A percentile compares a stretch with the other conserved stretches of the same genome.
phyloP scores from a whole-genome alignment of 768 basidiomycete genomes.

The Suillus variegatus region DNA sequence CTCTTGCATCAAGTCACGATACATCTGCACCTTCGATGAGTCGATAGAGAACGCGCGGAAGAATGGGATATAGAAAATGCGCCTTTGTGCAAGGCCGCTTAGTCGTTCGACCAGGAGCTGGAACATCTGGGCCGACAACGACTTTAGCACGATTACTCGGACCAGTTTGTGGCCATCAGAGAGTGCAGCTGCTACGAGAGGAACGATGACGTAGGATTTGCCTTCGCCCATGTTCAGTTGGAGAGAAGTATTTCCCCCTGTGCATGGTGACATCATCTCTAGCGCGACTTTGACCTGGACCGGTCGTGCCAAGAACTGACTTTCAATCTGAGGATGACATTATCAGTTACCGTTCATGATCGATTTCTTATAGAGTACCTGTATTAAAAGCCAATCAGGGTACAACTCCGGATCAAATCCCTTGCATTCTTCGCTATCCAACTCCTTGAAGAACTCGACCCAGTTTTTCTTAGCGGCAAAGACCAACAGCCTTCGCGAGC shows the following conservation, averaged over 20 bases:
- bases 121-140: conserved; percentile 50
- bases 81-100: conserved; percentile 45
- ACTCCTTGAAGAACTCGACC: conserved; percentile 34
- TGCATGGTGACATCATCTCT: conserved; percentile 48
- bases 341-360: background rate
- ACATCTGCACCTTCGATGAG: conserved; percentile 15
- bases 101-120: conserved; percentile 44
- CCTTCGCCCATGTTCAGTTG: conserved; percentile 67
- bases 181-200: conserved; percentile 40
- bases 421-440: conserved; percentile 26
- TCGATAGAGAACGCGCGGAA: conserved; percentile 39
- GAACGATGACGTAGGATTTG: conserved; percentile 52
- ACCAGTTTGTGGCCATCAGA: conserved; percentile 45
- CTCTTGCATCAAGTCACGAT: conserved; percentile 36
- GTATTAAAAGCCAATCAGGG: conserved; percentile 48
- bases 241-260: conserved; percentile 37
- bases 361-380: conserved; percentile 27
- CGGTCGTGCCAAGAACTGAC: conserved; percentile 42
- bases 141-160: conserved; percentile 52
- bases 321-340: conserved; percentile 39
- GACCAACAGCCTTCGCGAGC: conserved; percentile 36
- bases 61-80: conserved; percentile 52
- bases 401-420: conserved; percentile 18
- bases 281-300: conserved; percentile 43
- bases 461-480: conserved; percentile 20